Conservation (phyloP, 2,329 filamentous ascomycete species). For the Diplodia seriata region DNA sequence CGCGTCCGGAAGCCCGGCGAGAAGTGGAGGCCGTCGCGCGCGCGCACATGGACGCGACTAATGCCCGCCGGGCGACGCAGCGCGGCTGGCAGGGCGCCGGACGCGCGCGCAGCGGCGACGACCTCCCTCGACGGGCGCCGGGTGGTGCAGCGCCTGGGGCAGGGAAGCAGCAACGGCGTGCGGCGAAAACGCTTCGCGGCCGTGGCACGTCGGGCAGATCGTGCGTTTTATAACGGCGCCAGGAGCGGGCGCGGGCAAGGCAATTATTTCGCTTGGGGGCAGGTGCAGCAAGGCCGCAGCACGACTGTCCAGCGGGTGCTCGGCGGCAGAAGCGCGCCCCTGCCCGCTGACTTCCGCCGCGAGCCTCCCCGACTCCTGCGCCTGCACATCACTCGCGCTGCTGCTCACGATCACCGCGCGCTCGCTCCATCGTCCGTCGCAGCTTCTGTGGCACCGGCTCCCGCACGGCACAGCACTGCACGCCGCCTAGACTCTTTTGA, state of each 20-base stretch:
- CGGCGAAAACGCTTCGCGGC: constrained; percentile 26
- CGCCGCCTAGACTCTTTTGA: constrained; percentile 33
- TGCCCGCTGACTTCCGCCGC: constrained; percentile 27
- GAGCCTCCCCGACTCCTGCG: constrained; percentile 30
- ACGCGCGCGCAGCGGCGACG: neutral
- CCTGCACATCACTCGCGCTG: constrained; percentile 23
- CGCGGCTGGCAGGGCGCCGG: neutral
- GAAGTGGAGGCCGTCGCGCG: constrained; percentile 6
- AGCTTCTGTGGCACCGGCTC: constrained; percentile 34
- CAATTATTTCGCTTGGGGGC: constrained; percentile 29
- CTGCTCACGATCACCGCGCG: constrained; percentile 26
- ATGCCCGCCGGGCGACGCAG: neutral
- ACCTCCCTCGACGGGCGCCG: neutral
- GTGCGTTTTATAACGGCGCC: constrained; percentile 26
- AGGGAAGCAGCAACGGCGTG: constrained; percentile 6
- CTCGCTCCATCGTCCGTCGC: constrained; percentile 33
- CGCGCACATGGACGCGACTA: constrained; percentile 7
- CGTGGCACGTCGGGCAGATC: constrained; percentile 27
- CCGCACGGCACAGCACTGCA: constrained; percentile 31
- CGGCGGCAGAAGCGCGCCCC: constrained; percentile 15
- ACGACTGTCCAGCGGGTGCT: constrained; percentile 15
- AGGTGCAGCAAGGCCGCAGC: constrained; percentile 30
- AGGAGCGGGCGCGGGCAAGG: constrained; percentile 15
- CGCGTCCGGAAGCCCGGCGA: constrained; percentile 10
- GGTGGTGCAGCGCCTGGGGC: neutral